A percentile compares a stretch with the other conserved stretches of the same genome.
Conservation (phyloP, 768 basidiomycete genomes). For the Termitomyces sp. region DNA sequence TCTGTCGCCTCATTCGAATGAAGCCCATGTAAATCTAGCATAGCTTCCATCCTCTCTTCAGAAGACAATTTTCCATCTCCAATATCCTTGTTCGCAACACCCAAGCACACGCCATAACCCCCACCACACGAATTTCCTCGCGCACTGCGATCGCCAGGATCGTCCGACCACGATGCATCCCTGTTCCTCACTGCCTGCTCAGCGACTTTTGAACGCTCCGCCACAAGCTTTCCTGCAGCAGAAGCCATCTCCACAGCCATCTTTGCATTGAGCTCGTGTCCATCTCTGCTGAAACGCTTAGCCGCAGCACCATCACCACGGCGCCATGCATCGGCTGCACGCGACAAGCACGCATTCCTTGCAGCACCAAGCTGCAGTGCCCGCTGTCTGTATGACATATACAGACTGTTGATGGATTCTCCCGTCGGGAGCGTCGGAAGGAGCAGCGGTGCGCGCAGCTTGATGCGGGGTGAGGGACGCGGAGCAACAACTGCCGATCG, state of each 20-base stretch:
- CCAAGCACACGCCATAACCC: constrained; percentile 81
- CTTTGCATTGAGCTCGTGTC: constrained; percentile 87
- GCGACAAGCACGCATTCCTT: constrained; percentile 88
- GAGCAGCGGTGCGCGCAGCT: constrained; percentile 74
- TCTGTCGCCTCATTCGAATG: constrained; percentile 93
- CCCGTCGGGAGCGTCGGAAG: constrained; percentile 90
- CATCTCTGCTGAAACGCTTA: constrained; percentile 90
- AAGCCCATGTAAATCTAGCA: constrained; percentile 89
- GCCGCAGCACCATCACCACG: constrained; percentile 94
- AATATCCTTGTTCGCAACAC: constrained; percentile 61
- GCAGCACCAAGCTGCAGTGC: constrained; percentile 91
- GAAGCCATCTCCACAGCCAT: constrained; percentile 83
- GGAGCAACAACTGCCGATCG: constrained; percentile 71
- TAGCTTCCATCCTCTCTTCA: constrained; percentile 87
- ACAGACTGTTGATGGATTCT: constrained; percentile 68
- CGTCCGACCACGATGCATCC: constrained; percentile 77
- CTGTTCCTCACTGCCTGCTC: constrained; percentile 71
- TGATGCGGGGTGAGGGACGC: constrained; percentile 78
- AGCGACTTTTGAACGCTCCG: constrained; percentile 70
- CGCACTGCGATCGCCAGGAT: constrained; percentile 68
- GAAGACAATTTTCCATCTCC: constrained; percentile 54
- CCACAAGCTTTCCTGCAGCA: constrained; percentile 81
- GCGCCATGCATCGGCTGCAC: constrained; percentile 95
- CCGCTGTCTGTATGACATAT: constrained; percentile 84
- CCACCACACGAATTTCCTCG: constrained; percentile 75